Conservation (phyloP, 2,329 filamentous ascomycete species). For the Exophiala spinifera region DNA sequence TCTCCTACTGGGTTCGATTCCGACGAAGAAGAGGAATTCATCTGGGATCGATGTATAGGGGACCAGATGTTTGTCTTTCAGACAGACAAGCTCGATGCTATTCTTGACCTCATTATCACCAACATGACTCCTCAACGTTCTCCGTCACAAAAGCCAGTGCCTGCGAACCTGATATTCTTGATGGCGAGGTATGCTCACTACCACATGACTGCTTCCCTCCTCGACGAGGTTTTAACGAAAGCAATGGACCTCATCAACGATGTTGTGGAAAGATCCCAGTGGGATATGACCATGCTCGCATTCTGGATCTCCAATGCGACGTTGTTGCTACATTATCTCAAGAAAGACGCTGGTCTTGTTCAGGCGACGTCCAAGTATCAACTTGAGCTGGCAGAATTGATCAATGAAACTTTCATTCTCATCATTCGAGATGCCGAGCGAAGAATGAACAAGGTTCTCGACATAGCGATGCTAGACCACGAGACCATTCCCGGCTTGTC, state of each 20-base stretch:
- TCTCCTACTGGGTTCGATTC: conserved; percentile 65
- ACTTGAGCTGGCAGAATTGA: conserved; percentile 84
- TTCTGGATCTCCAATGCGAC: conserved; percentile 99
- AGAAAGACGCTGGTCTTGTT: conserved; percentile 82
- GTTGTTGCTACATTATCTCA: conserved; percentile 89
- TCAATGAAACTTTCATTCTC: conserved; percentile 97
- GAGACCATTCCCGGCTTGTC: conserved; percentile 98
- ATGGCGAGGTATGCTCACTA: conserved; percentile 96
- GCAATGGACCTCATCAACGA: conserved; percentile 94
- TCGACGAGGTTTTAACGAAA: conserved; percentile 74
- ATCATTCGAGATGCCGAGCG: conserved; percentile 95
- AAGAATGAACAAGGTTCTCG: conserved; percentile 91
- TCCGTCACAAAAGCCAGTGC: conserved; percentile 94
- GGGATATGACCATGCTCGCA: conserved; percentile 98
- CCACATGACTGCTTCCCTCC: conserved; percentile 80
- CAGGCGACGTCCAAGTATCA: conserved; percentile 85
- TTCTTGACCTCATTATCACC: conserved; percentile 93
- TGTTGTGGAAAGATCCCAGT: conserved; percentile 91
- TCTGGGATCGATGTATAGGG: conserved; percentile 90
- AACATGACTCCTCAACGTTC: conserved; percentile 97
- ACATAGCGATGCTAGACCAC: conserved; percentile 91
- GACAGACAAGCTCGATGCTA: conserved; percentile 84
- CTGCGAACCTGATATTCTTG: conserved; percentile 94
- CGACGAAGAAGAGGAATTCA: conserved; percentile 78
- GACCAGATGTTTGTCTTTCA: conserved; percentile 99